Percentiles rank a stretch among this genome's conserved stretches.
phyloP scores from a whole-genome alignment of 345 rosid genomes.

The Tarenaya hassleriana region DNA sequence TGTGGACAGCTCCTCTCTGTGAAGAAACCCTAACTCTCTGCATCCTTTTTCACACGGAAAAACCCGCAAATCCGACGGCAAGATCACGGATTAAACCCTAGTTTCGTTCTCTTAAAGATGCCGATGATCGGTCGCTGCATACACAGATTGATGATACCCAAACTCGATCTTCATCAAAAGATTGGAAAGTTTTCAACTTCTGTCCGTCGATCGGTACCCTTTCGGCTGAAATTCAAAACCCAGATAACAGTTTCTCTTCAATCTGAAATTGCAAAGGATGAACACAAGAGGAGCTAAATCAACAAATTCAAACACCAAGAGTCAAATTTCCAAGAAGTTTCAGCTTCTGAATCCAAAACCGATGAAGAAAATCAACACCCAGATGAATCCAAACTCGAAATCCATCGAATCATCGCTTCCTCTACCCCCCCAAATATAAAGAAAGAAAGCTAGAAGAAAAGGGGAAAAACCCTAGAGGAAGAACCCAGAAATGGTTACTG shows the following conservation, averaged over 20 bases:
- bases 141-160: no score
- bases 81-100: neutral
- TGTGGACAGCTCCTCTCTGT: slow-evolving; percentile 70
- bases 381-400: slow-evolving; percentile 4
- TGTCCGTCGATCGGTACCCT: neutral
- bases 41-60: slow-evolving; percentile 35
- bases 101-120: slow-evolving; percentile 4
- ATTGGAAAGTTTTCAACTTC: slow-evolving; percentile 9
- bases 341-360: slow-evolving; percentile 1
- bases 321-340: neutral
- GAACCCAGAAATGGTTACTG: neutral
- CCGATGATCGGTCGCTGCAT: neutral
- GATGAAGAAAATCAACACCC: neutral
- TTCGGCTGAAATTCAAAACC: neutral
- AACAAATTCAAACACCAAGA: slow-evolving; percentile 15
- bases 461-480: neutral
- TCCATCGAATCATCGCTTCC: neutral
- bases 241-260: no score
- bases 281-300: neutral
- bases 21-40: slow-evolving; percentile 81
- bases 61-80: neutral
- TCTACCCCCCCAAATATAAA: no score
- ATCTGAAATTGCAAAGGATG: slow-evolving; percentile 17
- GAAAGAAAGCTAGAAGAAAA: slow-evolving; percentile 20
- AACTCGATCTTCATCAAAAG: no score